phyloP scores from a whole-genome alignment of 1,139 yeast genomes.

The Candida sp. region DNA sequence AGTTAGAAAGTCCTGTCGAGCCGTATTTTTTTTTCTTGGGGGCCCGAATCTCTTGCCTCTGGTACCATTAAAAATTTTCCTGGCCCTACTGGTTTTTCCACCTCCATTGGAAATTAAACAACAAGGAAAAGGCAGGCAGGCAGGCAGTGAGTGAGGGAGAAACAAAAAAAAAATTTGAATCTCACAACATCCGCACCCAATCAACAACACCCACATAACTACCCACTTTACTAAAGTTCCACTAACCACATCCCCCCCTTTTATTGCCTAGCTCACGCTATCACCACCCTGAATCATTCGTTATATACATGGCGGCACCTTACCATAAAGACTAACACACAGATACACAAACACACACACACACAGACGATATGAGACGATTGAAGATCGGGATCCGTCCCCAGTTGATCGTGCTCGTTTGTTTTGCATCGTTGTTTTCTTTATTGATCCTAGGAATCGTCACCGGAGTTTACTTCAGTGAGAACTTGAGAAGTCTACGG shows the following conservation, averaged over 20 bases:
- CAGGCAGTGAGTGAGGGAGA: not conserved
- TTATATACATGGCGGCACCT: not conserved
- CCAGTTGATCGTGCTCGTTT: conserved; percentile 82
- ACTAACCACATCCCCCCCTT: too few relatives aligned
- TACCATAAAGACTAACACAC: not conserved
- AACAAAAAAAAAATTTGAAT: not conserved
- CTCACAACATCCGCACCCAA: not conserved
- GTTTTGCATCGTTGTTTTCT: conserved; percentile 77
- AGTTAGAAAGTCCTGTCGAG: too few relatives aligned
- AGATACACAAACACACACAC: not conserved
- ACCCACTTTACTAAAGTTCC: not conserved
- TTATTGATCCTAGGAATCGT: conserved; percentile 76
- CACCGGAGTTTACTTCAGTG: conserved; percentile 79
- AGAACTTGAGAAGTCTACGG: conserved; percentile 63
- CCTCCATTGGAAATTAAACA: not conserved
- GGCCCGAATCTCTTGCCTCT: too few relatives aligned
- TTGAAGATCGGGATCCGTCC: conserved; percentile 60
- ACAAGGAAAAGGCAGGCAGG: not conserved
- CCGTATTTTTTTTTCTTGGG: too few relatives aligned
- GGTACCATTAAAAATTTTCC: too few relatives aligned
- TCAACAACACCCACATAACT: not conserved
- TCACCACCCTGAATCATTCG: not conserved
- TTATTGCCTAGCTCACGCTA: too few relatives aligned
- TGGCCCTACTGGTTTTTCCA: too few relatives aligned
- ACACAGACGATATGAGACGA: conserved; percentile 28